Base-by-base conservation (phyloP, 768 basidiomycete genomes). In the Lentinula sp. region DNA sequence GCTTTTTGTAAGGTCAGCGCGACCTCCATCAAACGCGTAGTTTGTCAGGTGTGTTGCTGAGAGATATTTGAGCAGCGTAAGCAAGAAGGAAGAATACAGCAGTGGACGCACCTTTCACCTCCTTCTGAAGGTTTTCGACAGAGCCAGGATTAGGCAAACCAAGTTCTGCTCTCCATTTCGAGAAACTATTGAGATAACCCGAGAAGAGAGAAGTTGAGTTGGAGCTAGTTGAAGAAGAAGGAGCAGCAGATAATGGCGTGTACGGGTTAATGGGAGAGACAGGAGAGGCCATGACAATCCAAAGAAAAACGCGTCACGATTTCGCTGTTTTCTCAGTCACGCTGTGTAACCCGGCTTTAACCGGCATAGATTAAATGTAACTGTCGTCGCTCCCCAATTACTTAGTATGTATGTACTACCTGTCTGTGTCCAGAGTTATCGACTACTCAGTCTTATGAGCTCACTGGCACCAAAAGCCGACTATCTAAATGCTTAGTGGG, bases 1-100 rank as follows among this genome's bases (percentile, higher is more conserved):
- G 67, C 84, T 88, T 78, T 98, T 99, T 52, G 92, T 89, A 67
- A 98, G 80, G 79, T 99, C 97, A 35, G 96, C 97, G 66, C 95
- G 83, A 31, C 91, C 97, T 65, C 97, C 97, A 78, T 99, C 97
- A 73, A 98, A 98, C 70, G 94, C 86, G 77, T 89, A 96, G 78
- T 96, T 97, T 49, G 88, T 90, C 54, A 98, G 76, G 69, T 93
- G 93, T 11, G 94, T 96, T 58, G 84, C 95, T 98, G 73, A 37
- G 35, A 53, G 46, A 57, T 28, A 54, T 59, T 23, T 48, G 34
- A 9, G 52, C 62, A 61, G 57, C 66, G 43, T 42, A 18, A 57
- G 40, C 55, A 4, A 40, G 28, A 28, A 28, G 59, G 45, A 34
- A 45, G 10, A 28, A 34, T 49, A 45, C 48, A 48, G 60, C 45